Base-by-base conservation (phyloP, 2,329 filamentous ascomycete species). In the Drechslera avenae region DNA sequence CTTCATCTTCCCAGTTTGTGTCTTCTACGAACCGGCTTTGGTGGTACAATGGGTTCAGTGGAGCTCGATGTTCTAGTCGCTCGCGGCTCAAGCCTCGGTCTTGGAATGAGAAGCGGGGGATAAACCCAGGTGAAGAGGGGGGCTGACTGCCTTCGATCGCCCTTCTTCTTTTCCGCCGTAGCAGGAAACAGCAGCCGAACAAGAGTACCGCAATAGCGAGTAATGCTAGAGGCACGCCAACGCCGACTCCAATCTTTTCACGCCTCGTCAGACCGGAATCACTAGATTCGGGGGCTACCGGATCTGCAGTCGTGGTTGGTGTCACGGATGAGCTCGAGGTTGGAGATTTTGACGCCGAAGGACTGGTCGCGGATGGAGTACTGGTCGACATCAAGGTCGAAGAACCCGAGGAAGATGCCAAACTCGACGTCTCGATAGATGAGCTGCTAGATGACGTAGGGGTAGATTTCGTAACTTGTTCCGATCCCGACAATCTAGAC, bases 211-310 rank as follows among this genome's bases (percentile, higher is more conserved):
- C 60, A 17, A 87, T 80, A 35, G 81, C 82, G 2, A 86, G 69
- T 2, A 86, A 78, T 1, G 81, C 83, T 14, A 86, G 73, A 2
- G 84, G 84, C 2, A 86, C 56, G 7, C 71, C 72, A 12, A 74
- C 42, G 13, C 71, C 71, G 3, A 74, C 58, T 5, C 67, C 69
- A 21, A 73, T 64, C 50, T 74, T 73, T 30, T 67, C 62, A 1
- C 39, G 39, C 40, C 52, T 56, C 1, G 64, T 65, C 10, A 73
- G 57, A 4, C 62, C 63, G 18, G 54, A 51, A 9, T 44, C 43
- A 21, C 51, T 57, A 1, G 57, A 46, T n/a, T 56, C 49, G 6
- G 66, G 61, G 7, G 60, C 56, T 10, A 57, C 50, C 3, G 62
- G 46, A 19, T 54, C 46, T 16, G 63, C 46, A 2, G 58, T 54